Base-by-base conservation (phyloP, 768 basidiomycete genomes). In the Mrakia blollopis region DNA sequence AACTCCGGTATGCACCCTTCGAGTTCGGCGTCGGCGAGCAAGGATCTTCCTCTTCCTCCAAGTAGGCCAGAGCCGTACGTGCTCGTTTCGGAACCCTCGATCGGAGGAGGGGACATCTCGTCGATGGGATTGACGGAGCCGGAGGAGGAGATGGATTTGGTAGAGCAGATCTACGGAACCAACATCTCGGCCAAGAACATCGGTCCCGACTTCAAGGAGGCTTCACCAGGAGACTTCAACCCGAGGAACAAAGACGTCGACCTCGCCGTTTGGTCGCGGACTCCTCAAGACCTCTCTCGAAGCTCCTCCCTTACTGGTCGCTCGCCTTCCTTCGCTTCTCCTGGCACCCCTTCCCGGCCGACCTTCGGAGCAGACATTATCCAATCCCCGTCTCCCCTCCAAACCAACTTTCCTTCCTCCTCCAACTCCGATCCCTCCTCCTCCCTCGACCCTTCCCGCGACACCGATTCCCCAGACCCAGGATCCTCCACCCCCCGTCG, bases 81-180 rank as follows among this genome's bases (percentile, higher is more conserved):
- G 4, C 32, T 50, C 61, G 32, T 44, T 23, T 44, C n/a, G 35
- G 60, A 74, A 23, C 8, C 39, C 28, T 13, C 1, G 16, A 3
- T 8, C 13, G 52, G 32, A 30, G 60, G 35, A 39, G 73, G 13
- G 5, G 73, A 74, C 7, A 41, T 74, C 37, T 21, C 28, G n/a
- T 65, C 73, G n/a, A 30, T 63, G 32, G 35, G 44, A 16, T 21
- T 50, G 14, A 57, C 41, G 35, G 41, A 50, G 23, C 67, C 67
- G 52, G 89, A 91, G 37, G 94, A 95, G 83, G 96, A 99, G 85
- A 90, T 99, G 79, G 97, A 99, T 83, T 87, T 99, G 9, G 93
- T 98, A 6, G 97, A 99, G 82, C 97, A 99, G 82, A 85, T 98
- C 0, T 98, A 94, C 79, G 96, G 96, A 21, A 84, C 88, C 7